Percentiles rank a stretch among this genome's conserved stretches.
Conservation (phyloP, 495 filamentous ascomycete genomes). For the Lasiosphaeria miniovina region DNA sequence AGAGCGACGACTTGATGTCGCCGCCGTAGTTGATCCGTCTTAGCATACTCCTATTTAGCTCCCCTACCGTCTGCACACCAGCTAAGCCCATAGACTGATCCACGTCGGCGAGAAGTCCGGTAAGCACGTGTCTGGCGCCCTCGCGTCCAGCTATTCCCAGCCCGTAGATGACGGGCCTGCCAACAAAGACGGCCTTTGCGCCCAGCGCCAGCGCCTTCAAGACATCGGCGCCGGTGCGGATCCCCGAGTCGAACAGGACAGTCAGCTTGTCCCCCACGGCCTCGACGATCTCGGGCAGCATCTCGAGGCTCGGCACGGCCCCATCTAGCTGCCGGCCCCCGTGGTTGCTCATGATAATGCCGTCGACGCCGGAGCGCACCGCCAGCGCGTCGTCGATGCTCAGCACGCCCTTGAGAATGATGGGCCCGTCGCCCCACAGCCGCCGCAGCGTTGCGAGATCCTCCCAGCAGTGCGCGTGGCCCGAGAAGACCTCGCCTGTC, state of each 20-base stretch:
- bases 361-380: constrained; percentile 31
- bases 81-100: constrained; percentile 59
- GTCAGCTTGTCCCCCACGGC: constrained; percentile 44
- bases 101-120: constrained; percentile 56
- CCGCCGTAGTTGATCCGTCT: constrained; percentile 52
- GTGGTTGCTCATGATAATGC: constrained; percentile 41
- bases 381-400: constrained; percentile 36
- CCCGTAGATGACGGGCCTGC: constrained; percentile 49
- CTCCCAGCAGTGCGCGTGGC: constrained; percentile 56
- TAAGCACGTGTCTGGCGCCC: constrained; percentile 57
- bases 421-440: constrained; percentile 57
- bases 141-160: constrained; percentile 52
- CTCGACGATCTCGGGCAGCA: constrained; percentile 46
- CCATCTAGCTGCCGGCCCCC: constrained; percentile 48
- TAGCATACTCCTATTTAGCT: constrained; percentile 51
- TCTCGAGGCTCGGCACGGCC: constrained; percentile 39
- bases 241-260: constrained; percentile 49
- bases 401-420: constrained; percentile 48
- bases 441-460: constrained; percentile 52
- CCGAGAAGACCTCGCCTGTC: constrained; percentile 49
- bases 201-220: constrained; percentile 53
- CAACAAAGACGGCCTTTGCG: constrained; percentile 51
- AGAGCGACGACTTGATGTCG: constrained; percentile 37
- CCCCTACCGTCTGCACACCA: constrained; percentile 52
- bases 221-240: constrained; percentile 48